phyloP scores from a whole-genome alignment of 139 green algal genomes.

The Yamagishiella unicocca region DNA sequence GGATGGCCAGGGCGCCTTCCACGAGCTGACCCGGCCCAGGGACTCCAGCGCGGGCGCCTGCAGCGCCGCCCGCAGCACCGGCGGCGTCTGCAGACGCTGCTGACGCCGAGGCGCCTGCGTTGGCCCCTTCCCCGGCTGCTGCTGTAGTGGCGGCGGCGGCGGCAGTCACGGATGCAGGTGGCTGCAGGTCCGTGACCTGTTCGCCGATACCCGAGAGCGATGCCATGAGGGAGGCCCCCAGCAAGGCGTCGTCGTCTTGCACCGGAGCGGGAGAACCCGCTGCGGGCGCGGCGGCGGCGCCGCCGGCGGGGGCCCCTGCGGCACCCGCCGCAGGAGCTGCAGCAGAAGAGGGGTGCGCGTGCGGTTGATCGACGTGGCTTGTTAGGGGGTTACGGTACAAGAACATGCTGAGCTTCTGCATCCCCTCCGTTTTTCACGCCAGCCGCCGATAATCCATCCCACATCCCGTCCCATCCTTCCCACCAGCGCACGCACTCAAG shows the following conservation, averaged over 20 bases:
- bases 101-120: too few species aligned
- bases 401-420: too few species aligned
- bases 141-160: not conserved
- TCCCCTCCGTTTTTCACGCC: too few species aligned
- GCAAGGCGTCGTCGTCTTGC: slow-evolving; percentile 56
- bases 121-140: slow-evolving; percentile 22
- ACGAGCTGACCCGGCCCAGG: slow-evolving; percentile 65
- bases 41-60: slow-evolving; percentile 9
- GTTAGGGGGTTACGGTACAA: too few species aligned
- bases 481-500: not conserved
- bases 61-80: slow-evolving; percentile 1
- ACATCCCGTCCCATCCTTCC: too few species aligned
- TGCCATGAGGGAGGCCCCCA: slow-evolving; percentile 65
- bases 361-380: too few species aligned
- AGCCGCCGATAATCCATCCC: too few species aligned
- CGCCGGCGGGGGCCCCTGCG: slow-evolving; percentile 23
- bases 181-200: slow-evolving; percentile 35
- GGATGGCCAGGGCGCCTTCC: slow-evolving; percentile 67
- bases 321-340: slow-evolving; percentile 25
- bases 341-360: not conserved
- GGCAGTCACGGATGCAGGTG: not conserved
- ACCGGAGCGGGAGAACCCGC: not conserved
- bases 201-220: slow-evolving; percentile 60
- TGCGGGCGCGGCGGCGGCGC: slow-evolving; percentile 9
- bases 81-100: too few species aligned